Percentiles rank a stretch among this genome's conserved stretches.
Evolutionary conservation across 2,329 filamentous ascomycete genomes (phyloP).

Genomic region (Diplocarpon mali): DNA sequence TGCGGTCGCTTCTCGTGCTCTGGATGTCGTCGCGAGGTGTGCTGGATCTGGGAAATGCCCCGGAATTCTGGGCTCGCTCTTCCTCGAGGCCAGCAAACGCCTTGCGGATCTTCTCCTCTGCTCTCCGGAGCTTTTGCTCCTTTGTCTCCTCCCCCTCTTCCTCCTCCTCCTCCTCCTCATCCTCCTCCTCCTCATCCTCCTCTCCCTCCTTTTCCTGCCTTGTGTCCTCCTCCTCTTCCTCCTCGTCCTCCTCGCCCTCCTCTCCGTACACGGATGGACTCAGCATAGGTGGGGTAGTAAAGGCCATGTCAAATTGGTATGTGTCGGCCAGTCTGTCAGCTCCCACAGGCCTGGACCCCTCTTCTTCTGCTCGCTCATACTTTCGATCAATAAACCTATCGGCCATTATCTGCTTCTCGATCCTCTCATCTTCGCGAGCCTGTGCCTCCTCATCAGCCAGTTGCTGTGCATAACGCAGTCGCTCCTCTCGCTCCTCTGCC

Average conservation of each 20-base stretch:
- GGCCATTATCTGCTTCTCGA: not conserved
- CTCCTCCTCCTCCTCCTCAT: not conserved
- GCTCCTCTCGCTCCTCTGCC: not conserved
- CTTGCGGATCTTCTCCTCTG: conserved; percentile 4
- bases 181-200: not conserved
- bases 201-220: conserved; percentile 1
- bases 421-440: not conserved
- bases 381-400: not conserved
- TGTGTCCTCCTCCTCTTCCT: conserved; percentile 1
- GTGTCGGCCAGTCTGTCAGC: not conserved
- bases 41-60: not conserved
- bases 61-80: not conserved
- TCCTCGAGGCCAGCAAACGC: conserved; percentile 4
- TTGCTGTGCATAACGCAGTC: not conserved
- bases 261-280: conserved; percentile 2
- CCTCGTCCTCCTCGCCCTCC: conserved; percentile 2
- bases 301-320: not conserved
- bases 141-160: conserved; percentile 2
- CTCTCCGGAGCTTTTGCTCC: conserved; percentile 3
- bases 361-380: not conserved
- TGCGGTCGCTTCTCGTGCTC: not conserved
- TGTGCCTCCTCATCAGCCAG: not conserved
- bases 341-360: not conserved
- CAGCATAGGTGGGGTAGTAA: not conserved
- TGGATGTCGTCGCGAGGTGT: not conserved